These are phyloP conservation scores for Ormosia emarginata DNA, from an alignment of 306 rosid species.

Conservation along the genomic window DNA sequence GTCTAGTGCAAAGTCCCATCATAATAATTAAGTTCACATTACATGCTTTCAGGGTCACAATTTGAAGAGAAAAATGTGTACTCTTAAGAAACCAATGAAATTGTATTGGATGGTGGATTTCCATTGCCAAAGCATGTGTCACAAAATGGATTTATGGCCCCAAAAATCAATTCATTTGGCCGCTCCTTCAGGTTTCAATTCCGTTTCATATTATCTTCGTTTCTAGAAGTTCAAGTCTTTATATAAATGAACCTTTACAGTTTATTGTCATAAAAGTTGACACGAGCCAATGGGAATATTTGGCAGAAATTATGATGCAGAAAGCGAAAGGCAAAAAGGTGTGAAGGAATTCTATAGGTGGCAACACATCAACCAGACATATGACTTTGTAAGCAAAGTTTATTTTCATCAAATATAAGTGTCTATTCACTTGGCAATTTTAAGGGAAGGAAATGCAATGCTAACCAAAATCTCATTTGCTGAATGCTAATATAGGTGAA, in stretches of 20 bases:
- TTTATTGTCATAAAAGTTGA: background rate
- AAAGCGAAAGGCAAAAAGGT: constrained; percentile 49
- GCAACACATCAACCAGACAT: constrained; percentile 57
- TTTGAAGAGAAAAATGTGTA: constrained; percentile 16
- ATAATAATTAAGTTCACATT: background rate
- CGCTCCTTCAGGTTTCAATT: constrained; percentile 44
- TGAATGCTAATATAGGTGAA: constrained; percentile 32
- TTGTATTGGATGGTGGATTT: constrained; percentile 52
- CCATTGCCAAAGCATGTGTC: constrained; percentile 26
- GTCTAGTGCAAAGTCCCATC: background rate
- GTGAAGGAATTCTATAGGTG: constrained; percentile 57
- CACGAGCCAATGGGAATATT: background rate
- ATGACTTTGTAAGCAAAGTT: constrained; percentile 43
- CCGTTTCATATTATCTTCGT: background rate
- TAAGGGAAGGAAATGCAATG: background rate
- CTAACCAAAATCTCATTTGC: background rate
- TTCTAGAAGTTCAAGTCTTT: too few species aligned
- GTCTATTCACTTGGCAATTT: background rate
- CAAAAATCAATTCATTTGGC: constrained; percentile 56
- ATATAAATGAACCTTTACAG: background rate
- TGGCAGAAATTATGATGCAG: constrained; percentile 54
- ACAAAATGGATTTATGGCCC: constrained; percentile 32
- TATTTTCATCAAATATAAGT: background rate
- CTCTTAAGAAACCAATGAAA: constrained; percentile 25
- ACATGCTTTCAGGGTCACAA: constrained; percentile 9